Evolutionary conservation across 306 rosid genomes (phyloP), one percentile per base, ranked within the genome.

Genomic region (Malus orientalis): DNA sequence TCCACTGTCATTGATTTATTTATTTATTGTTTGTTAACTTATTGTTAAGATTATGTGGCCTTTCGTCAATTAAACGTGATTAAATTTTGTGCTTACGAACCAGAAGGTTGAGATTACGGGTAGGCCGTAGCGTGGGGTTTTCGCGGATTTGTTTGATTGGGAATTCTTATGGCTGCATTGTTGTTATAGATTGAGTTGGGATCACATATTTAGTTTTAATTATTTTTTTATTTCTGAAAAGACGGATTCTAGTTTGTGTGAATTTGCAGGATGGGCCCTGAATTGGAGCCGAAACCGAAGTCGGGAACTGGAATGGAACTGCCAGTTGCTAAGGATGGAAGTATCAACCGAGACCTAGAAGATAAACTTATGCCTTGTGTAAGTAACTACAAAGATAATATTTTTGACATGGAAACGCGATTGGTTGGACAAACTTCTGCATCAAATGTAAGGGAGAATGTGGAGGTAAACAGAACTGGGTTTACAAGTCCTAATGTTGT

Each of bases 391-490:
- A 68, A 77, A 68, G 87, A 65, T 42, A 79, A 72, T 68, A 76
- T 60, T 59, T 65, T 19, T 67, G 86, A 61, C 49, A 32, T 29
- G 78, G 84, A 87, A 74, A 57, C 12, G 23, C 36, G 64, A 25
- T 67, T 74, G 19, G 71, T 70, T 67, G 76, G 82, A 73, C 82
- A 30, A 47, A 70, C 38, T 78, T 33, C 47, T 69, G 40, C 55
- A 69, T 73, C 79, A 2, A 40, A 67, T 70, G 64, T 27, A 81
- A 44, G 76, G 47, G 83, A 84, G 72, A 85, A 90, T 80, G 81
- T 36, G 64, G 95, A 87, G 84, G 75, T 91, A 73, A 67, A 91
- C 60, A 74, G 89, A 71, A 85, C 74, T 2, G 88, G 76, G 42
- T 55, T 42, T 60, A 15, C 80, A n/a, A 57, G 79, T 64, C 53